phyloP scores from a whole-genome alignment of 306 rosid genomes.

The Malus orientalis region DNA sequence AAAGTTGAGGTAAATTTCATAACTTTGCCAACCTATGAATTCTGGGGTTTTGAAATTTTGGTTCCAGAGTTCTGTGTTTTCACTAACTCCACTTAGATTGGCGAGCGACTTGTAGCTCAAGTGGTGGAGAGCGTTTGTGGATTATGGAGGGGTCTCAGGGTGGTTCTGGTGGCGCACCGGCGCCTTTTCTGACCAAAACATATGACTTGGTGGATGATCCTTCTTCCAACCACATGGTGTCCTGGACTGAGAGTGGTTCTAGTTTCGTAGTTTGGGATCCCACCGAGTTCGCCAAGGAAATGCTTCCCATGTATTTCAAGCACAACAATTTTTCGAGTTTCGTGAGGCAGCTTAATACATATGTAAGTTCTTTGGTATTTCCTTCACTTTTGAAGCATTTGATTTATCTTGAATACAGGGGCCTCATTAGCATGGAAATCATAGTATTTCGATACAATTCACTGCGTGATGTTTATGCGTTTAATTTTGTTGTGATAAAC shows the following conservation, averaged over 20 bases:
- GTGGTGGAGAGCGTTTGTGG: not conserved
- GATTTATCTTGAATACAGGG: not conserved
- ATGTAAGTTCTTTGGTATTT: constrained; percentile 11
- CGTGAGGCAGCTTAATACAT: constrained; percentile 39
- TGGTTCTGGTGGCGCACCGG: constrained; percentile 20
- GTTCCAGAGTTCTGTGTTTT: not conserved
- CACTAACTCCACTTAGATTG: not conserved
- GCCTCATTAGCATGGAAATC: not conserved
- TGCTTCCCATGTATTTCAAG: constrained; percentile 40
- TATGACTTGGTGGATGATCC: constrained; percentile 34
- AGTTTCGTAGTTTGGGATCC: constrained; percentile 39
- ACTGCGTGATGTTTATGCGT: not conserved
- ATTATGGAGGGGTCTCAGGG: constrained; percentile 30
- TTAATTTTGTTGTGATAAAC: not conserved
- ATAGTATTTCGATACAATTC: not conserved
- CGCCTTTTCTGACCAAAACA: constrained; percentile 35
- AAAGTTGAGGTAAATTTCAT: not conserved
- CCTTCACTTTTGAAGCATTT: not conserved
- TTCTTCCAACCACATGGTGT: constrained; percentile 16
- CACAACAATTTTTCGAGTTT: constrained; percentile 36
- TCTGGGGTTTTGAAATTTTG: not conserved
- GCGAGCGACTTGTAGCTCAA: not conserved
- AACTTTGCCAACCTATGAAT: not conserved
- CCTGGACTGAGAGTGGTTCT: constrained; percentile 30
- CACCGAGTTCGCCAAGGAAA: constrained; percentile 27